These are phyloP conservation scores for Breviolum minutum DNA, from an alignment of 73 alveolate genomes.

Conservation along the genomic window DNA sequence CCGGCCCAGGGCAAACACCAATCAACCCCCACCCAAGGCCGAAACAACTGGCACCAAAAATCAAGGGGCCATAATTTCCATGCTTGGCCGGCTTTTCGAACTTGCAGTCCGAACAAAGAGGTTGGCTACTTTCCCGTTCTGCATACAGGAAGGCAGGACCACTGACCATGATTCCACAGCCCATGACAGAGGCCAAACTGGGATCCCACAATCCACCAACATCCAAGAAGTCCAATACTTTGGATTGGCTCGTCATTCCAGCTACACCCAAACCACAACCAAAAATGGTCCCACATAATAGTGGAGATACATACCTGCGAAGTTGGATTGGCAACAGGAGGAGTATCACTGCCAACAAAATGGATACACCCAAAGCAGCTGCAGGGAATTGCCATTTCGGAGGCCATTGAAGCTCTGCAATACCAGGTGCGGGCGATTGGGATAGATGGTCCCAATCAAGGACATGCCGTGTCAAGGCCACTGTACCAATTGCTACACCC, in stretches of 20 bases:
- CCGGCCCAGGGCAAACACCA: slow-evolving; percentile 99
- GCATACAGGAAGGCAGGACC: slow-evolving; percentile 97
- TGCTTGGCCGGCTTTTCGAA: slow-evolving; percentile 96
- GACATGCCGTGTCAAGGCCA: slow-evolving; percentile 38
- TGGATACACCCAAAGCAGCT: neutral
- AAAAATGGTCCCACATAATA: neutral
- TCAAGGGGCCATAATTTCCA: slow-evolving; percentile 97
- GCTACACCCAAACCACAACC: slow-evolving; percentile 97
- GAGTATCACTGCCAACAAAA: neutral
- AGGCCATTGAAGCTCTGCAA: slow-evolving; percentile 54
- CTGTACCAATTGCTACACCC: slow-evolving; percentile 96
- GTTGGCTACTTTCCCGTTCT: slow-evolving; percentile 82
- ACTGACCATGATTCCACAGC: slow-evolving; percentile 98
- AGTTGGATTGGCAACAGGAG: neutral
- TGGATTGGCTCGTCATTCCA: slow-evolving; percentile 98
- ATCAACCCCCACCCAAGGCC: slow-evolving; percentile 99
- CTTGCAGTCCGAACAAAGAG: slow-evolving; percentile 85
- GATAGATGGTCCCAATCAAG: neutral
- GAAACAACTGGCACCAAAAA: slow-evolving; percentile 98
- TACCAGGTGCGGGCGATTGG: neutral
- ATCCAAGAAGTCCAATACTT: slow-evolving; percentile 97
- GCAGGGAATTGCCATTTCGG: slow-evolving; percentile 30
- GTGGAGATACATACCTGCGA: neutral
- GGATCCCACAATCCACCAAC: slow-evolving; percentile 98
- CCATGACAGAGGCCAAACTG: slow-evolving; percentile 98